phyloP scores from a whole-genome alignment of 202 grass and related monocot genomes.

The Zoysia matrella region DNA sequence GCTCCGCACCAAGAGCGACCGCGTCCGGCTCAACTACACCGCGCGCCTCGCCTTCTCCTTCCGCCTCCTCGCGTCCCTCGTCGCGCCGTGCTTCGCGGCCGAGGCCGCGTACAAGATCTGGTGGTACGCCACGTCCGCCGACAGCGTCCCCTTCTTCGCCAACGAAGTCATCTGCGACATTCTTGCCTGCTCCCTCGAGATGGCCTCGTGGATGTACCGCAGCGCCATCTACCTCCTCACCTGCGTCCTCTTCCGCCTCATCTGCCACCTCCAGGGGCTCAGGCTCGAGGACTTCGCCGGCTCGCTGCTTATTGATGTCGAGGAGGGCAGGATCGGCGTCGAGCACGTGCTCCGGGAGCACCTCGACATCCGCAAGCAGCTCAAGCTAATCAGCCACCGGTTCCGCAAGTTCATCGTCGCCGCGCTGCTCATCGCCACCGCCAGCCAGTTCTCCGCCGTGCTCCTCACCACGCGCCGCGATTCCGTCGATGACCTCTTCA shows the following conservation, averaged over 20 bases:
- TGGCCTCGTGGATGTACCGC: slow-evolving; percentile 91
- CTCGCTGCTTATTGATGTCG: no score
- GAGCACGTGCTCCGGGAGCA: slow-evolving; percentile 32
- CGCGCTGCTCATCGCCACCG: slow-evolving; percentile 64
- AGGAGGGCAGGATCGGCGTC: slow-evolving; percentile 7
- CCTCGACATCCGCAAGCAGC: no score
- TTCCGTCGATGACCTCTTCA: slow-evolving; percentile 71
- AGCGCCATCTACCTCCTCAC: slow-evolving; percentile 82
- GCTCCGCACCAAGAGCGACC: slow-evolving; percentile 59
- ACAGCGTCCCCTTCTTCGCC: slow-evolving; percentile 60
- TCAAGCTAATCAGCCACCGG: no score
- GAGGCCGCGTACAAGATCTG: slow-evolving; percentile 81
- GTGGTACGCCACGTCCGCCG: slow-evolving; percentile 83
- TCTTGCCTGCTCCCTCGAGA: slow-evolving; percentile 41
- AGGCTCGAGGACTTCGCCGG: no score
- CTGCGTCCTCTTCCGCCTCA: slow-evolving; percentile 88
- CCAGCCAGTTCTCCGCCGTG: slow-evolving; percentile 82
- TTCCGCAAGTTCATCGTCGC: not conserved
- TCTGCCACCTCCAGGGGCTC: slow-evolving; percentile 38
- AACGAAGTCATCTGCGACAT: slow-evolving; percentile 35
- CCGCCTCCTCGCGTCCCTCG: slow-evolving; percentile 77
- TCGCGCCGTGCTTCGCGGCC: slow-evolving; percentile 74
- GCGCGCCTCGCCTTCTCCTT: slow-evolving; percentile 70
- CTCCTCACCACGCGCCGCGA: slow-evolving; percentile 73
- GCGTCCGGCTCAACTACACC: slow-evolving; percentile 63